A percentile compares a stretch with the other conserved stretches of the same genome.
phyloP scores from a whole-genome alignment of 306 rosid species.

The Prosopis cineraria region DNA sequence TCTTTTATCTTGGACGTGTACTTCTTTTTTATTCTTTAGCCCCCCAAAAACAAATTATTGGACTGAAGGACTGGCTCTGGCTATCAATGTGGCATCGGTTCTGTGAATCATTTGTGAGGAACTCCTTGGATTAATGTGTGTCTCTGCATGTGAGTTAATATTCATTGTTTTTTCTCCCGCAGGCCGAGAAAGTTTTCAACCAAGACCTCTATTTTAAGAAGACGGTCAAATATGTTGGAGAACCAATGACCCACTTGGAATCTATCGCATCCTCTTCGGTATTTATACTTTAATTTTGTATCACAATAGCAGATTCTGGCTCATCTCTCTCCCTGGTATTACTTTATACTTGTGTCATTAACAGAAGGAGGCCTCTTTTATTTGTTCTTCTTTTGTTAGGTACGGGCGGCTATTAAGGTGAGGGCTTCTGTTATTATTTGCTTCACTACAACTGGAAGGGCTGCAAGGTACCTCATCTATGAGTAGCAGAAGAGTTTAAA shows the following conservation, averaged over 20 bases:
- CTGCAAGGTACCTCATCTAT: slow-evolving; percentile 71
- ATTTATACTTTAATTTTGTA: slow-evolving; percentile 24
- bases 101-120: slow-evolving; percentile 22
- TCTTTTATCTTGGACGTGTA: neutral
- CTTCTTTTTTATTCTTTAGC: neutral
- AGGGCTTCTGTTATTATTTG: slow-evolving; percentile 93
- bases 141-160: slow-evolving; percentile 22
- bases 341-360: slow-evolving; percentile 12
- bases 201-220: slow-evolving; percentile 93
- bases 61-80: neutral
- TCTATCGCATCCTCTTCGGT: slow-evolving; percentile 99
- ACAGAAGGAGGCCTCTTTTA: slow-evolving; percentile 17
- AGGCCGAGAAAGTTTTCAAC: slow-evolving; percentile 99
- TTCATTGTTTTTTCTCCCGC: slow-evolving; percentile 29
- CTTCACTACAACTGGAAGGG: slow-evolving; percentile 98
- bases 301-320: neutral
- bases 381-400: slow-evolving; percentile 54
- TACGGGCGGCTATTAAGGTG: slow-evolving; percentile 98
- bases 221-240: slow-evolving; percentile 91
- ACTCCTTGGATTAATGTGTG: slow-evolving; percentile 16
- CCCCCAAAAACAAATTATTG: neutral
- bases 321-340: slow-evolving; percentile 1
- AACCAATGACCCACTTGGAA: slow-evolving; percentile 98
- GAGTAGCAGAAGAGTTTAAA: neutral
- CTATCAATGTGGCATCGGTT: neutral